Conservation (phyloP, 2,329 filamentous ascomycete genomes). For the Fusarium illudens region DNA sequence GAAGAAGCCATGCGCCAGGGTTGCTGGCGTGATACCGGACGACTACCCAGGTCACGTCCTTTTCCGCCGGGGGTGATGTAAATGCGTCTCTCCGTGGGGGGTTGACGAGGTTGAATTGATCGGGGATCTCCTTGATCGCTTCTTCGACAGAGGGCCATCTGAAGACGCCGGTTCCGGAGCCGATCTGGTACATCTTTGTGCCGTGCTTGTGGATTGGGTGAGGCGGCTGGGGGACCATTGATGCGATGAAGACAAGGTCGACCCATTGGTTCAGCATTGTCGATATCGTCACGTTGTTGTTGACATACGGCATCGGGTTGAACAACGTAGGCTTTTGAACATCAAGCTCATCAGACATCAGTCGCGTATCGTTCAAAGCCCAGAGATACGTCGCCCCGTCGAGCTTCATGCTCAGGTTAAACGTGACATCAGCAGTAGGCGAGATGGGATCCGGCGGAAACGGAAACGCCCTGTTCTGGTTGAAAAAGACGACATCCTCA, state of each 20-base stretch:
- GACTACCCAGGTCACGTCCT: constrained; percentile 53
- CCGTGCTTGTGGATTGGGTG: constrained; percentile 73
- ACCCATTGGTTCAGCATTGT: constrained; percentile 61
- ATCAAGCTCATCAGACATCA: constrained; percentile 51
- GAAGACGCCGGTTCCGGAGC: constrained; percentile 59
- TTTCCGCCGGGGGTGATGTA: constrained; percentile 32
- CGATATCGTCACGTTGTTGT: constrained; percentile 58
- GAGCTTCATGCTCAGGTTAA: constrained; percentile 52
- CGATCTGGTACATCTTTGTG: constrained; percentile 67
- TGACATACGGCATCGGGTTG: constrained; percentile 44
- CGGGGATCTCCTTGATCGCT: constrained; percentile 56
- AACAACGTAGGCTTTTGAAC: constrained; percentile 56
- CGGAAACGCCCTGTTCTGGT: constrained; percentile 53
- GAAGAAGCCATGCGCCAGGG: constrained; percentile 63
- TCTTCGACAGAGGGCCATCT: constrained; percentile 62
- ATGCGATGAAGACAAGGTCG: constrained; percentile 61
- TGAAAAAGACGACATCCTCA: constrained; percentile 53
- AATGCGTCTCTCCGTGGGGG: constrained; percentile 62
- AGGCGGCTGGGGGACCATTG: constrained; percentile 54
- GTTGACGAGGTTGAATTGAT: constrained; percentile 64
- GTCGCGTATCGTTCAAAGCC: constrained; percentile 59
- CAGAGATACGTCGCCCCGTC: constrained; percentile 59
- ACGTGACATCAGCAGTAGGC: constrained; percentile 55
- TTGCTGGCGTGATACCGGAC: constrained; percentile 62
- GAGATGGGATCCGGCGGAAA: constrained; percentile 58